Base-by-base conservation (phyloP, 495 filamentous ascomycete genomes). In the Tuber umbilicatum region DNA sequence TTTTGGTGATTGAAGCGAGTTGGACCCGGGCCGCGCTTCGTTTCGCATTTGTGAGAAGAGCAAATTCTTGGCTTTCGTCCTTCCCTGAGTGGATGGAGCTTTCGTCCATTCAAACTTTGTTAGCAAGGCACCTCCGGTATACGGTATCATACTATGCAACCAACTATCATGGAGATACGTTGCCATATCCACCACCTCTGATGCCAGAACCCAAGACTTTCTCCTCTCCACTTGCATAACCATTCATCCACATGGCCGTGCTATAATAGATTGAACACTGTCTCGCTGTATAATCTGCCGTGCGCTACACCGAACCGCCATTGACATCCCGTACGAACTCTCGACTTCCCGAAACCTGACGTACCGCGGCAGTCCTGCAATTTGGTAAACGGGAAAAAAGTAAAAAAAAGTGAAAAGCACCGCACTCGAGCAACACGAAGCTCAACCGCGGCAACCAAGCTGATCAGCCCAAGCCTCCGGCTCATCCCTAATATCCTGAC, bases 381-480 rank as follows among this genome's bases (percentile, higher is more conserved):
- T 55, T 55, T 55, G 10, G 47, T 12, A 27, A n/a, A 1, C 21
- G 45, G 45, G 19, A 31, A 19, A 47, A 42, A 5, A 9, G 41
- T n/a, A n/a, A n/a, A n/a, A 42, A 60, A 55, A 60, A 60, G n/a
- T 14, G 31, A 60, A 60, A 3, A 14, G 21, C 27, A 55, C 47
- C 10, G 5, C 7, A n/a, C 21, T 7, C 0, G 47, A 27, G 6
- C 27, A 55, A 50, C 47, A 55, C 27, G 23, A 27, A 60, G n/a
- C 50, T 60, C n/a, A 60, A 60, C 50, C n/a, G 50, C 50, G 50
- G n/a, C 3, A 60, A 10, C 50, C 50, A 31, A 16, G n/a, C 50
- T 60, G n/a, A 60, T 60, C n/a, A 60, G 50, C 50, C 50, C 50
- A 60, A 60, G 50, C 50, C 50, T 16, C 50, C 12, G n/a, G 50